Percentiles rank a stretch among this genome's conserved stretches.
Conservation (phyloP, 495 filamentous ascomycete species). For the Tuber aestivum region DNA sequence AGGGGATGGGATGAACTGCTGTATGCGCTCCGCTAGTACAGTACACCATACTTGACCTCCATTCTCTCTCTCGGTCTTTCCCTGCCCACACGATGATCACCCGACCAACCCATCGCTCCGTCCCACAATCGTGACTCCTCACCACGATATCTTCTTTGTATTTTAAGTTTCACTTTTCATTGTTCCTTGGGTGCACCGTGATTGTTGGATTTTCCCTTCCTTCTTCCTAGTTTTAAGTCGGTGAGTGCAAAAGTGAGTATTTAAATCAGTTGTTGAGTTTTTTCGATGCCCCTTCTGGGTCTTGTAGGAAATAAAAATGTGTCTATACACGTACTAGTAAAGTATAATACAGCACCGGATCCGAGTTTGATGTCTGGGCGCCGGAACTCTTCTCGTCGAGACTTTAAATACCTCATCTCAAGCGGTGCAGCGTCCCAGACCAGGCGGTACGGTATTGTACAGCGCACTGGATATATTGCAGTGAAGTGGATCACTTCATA, state of each 20-base stretch:
- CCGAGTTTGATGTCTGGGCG: too few relatives aligned
- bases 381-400: too few relatives aligned
- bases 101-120: not conserved
- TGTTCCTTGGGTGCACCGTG: not conserved
- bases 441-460: too few relatives aligned
- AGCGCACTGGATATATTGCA: too few relatives aligned
- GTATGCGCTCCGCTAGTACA: not conserved
- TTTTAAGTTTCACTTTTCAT: not conserved
- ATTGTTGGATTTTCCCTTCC: not conserved
- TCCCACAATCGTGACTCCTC: not conserved
- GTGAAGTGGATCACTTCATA: too few relatives aligned
- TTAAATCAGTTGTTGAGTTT: too few relatives aligned
- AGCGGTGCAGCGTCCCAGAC: too few relatives aligned
- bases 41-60: not conserved
- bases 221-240: not conserved
- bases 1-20: not conserved
- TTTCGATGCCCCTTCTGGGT: too few relatives aligned
- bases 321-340: too few relatives aligned
- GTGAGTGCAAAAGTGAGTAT: not conserved
- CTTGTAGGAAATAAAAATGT: too few relatives aligned
- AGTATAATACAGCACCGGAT: too few relatives aligned
- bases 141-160: not conserved
- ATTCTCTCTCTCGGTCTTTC: not conserved
- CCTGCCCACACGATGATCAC: not conserved
- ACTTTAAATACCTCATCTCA: too few relatives aligned